A percentile compares a stretch with the other conserved stretches of the same genome.
phyloP scores from a whole-genome alignment of 2,329 filamentous ascomycete genomes.

The Herpotrichia juniperi region DNA sequence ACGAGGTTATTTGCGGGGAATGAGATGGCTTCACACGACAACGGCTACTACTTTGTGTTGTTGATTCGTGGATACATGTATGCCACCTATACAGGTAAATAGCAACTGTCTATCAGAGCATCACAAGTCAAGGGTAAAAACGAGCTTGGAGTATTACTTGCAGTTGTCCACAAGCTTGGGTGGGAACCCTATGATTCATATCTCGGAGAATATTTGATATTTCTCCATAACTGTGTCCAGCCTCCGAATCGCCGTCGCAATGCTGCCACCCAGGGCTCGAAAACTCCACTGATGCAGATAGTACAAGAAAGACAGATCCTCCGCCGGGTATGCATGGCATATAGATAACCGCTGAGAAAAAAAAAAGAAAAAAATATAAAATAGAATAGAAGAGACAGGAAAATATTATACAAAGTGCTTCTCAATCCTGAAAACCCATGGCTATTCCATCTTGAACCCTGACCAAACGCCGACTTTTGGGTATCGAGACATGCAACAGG shows the following conservation, averaged over 20 bases:
- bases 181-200: no score
- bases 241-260: slow-evolving; percentile 21
- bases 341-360: slow-evolving; percentile 9
- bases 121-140: no score
- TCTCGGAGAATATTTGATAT: no score
- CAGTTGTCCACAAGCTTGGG: no score
- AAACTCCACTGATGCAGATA: slow-evolving; percentile 28
- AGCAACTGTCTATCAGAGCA: no score
- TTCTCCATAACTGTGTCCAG: not conserved
- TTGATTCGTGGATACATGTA: no score
- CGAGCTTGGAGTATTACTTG: no score
- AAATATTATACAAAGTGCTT: slow-evolving; percentile 18
- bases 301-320: slow-evolving; percentile 9
- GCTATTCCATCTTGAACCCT: not conserved
- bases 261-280: slow-evolving; percentile 19
- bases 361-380: slow-evolving; percentile 8
- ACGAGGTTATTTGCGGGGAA: no score
- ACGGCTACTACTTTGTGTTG: no score
- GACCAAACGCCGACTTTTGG: not conserved
- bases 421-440: not conserved
- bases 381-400: slow-evolving; percentile 14
- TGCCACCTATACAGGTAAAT: no score
- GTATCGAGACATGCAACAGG: slow-evolving; percentile 1
- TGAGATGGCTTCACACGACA: no score
- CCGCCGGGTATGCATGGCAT: slow-evolving; percentile 30